A percentile compares a stretch with the other conserved stretches of the same genome.
phyloP scores from a whole-genome alignment of 108 stramenopile species.

The Cyclotella baltica region DNA sequence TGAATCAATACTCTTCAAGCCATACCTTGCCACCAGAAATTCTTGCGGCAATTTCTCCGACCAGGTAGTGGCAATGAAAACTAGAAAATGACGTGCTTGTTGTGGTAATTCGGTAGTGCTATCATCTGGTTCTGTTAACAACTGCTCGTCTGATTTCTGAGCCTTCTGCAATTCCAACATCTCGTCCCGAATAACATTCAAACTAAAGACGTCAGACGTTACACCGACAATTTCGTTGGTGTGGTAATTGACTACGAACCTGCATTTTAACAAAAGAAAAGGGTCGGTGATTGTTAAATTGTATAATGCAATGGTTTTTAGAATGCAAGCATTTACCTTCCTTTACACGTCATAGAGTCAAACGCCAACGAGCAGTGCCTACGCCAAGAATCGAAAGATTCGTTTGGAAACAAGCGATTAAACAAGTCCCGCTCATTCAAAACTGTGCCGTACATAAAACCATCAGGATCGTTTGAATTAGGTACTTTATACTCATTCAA shows the following conservation, averaged over 20 bases:
- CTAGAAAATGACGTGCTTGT: not conserved
- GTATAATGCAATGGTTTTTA: too few species aligned
- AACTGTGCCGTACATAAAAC: not conserved
- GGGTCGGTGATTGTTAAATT: too few species aligned
- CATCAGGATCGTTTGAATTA: not conserved
- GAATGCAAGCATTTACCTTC: too few species aligned
- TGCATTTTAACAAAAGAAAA: too few species aligned
- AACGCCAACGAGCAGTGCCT: not conserved
- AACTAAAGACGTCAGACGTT: not conserved
- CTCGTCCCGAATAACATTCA: not conserved
- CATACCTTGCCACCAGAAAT: not conserved
- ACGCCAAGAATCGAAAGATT: not conserved
- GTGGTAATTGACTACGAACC: not conserved
- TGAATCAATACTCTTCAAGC: not conserved
- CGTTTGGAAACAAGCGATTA: not conserved
- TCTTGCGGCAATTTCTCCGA: not conserved
- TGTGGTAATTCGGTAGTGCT: not conserved
- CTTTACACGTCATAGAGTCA: not conserved
- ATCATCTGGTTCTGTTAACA: not conserved
- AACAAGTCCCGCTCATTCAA: not conserved
- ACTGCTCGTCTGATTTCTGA: not conserved
- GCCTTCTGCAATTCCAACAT: not conserved
- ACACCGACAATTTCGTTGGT: not conserved
- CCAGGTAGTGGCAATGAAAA: not conserved
- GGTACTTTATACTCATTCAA: not conserved